Evolutionary conservation across 768 basidiomycete genomes (phyloP), one percentile per base, ranked within the genome.

Genomic region (Lentinula boryana): DNA sequence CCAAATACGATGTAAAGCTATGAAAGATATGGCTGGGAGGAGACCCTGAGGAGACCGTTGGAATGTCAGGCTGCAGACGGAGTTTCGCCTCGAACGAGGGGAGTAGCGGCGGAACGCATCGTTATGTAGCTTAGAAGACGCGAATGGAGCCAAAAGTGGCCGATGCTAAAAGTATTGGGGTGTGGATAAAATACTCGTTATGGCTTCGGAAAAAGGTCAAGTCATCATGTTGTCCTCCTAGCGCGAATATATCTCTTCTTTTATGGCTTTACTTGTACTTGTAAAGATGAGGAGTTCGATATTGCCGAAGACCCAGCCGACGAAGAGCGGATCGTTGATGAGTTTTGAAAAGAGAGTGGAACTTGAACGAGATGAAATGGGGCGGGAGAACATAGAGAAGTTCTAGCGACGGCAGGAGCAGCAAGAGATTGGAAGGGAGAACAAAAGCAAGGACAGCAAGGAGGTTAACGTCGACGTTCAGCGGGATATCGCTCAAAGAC

Each of bases 161-260:
- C 5, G 49, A 60, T 41, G 59, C 46, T 38, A 50, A 60, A 50
- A 60, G n/a, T 23, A 51, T 18, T 60, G 59, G 59, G 38, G 33
- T 1, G 27, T 5, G 12, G 59, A 60, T 12, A 52, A 52, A 12
- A 15, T 41, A 16, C 49, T 60, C 7, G 27, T 60, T 36, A 60
- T 51, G 59, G 36, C 36, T 60, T 35, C 59, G 18, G 59, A 60
- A 3, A 60, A 53, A 56, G 54, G 38, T 41, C 9, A 53, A n/a
- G 16, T 53, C 8, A 4, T 7, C 1, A 9, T 27, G 5, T 12
- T 27, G n/a, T 40, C 5, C 1, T 36, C 12, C 40, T n/a, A 8
- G 5, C 40, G 9, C 23, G 23, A 23, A 23, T 23, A 23, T 23
- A 23, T 15, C 8, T 7, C 18, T 13, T 56, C 40, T 1, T 16